Evolutionary conservation across 2,329 filamentous ascomycete genomes (phyloP), one percentile per base, ranked within the genome.

Genomic region (Pseudogymnoascus verrucosus): DNA sequence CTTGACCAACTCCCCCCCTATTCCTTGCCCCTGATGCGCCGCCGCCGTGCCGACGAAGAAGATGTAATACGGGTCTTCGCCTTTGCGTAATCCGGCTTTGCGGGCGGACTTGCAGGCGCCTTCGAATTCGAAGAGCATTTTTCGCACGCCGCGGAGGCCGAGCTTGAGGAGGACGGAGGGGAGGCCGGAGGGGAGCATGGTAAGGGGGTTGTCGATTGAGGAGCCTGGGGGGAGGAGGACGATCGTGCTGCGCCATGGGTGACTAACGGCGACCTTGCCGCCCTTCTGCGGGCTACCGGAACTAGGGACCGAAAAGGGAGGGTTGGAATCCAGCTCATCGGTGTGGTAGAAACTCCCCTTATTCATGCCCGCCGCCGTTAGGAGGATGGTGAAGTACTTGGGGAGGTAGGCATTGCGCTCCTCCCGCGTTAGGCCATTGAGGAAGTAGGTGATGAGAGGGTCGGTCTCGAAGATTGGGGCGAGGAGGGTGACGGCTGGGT

Each of bases 351-450:
- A 64, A 5, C 47, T 39, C 4, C 61, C 65, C 14, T 62, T 51
- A 59, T 70, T 70, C 47, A 68, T 23, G 1, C 61, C 57, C 7
- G 68, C 68, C 0, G 67, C 66, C 19, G 59, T 67, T 4, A 69
- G 12, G 4, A 70, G 54, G 1, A 42, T 47, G 36, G 62, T 60
- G 61, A 69, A 69, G 26, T 65, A 68, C 1, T 28, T 40, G 1
- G 66, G 65, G 0, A 66, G 62, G 40, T 68, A 69, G 4, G 65
- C 61, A 19, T 42, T 36, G 34, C 66, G 60, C 31, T 62, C 21
- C 11, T 59, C 42, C 4, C 60, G 34, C 0, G 65, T 39, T 39
- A 69, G 57, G 8, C 62, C 61, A 12, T 62, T 62, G 1, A 69
- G 63, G 14, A 68, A 16, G 34, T 68, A 69, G 3, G 36, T 64